Percentiles rank a stretch among this genome's conserved stretches.
Conservation (phyloP, 73 alveolate genomes). For the Tetrahymena malaccensis region DNA sequence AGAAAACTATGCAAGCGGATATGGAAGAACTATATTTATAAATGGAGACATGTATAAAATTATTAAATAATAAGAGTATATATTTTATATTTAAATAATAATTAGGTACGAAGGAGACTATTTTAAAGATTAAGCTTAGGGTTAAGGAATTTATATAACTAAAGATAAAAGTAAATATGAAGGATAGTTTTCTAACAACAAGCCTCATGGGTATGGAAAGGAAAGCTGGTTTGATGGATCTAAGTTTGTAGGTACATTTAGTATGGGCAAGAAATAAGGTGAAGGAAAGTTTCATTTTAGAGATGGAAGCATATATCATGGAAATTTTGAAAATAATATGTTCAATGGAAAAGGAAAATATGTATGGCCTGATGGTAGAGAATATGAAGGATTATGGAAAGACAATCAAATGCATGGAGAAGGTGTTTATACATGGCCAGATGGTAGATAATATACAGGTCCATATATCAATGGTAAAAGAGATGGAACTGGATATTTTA, state of each 20-base stretch:
- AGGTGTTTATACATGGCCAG: slow-evolving; percentile 42
- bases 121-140: not conserved
- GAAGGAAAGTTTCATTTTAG: slow-evolving; percentile 44
- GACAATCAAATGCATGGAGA: slow-evolving; percentile 28
- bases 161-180: slow-evolving; percentile 18
- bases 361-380: not conserved
- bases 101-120: not conserved
- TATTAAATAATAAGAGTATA: not conserved
- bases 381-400: slow-evolving; percentile 26
- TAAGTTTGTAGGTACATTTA: slow-evolving; percentile 36
- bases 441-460: slow-evolving; percentile 40
- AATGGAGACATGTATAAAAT: not conserved
- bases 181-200: slow-evolving; percentile 33
- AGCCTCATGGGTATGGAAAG: slow-evolving; percentile 41
- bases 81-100: not conserved
- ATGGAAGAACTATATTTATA: not conserved
- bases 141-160: not conserved
- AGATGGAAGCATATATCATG: slow-evolving; percentile 6
- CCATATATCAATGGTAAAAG: slow-evolving; percentile 7
- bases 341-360: not conserved
- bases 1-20: not conserved
- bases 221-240: slow-evolving; percentile 46
- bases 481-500: slow-evolving; percentile 26
- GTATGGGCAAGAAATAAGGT: slow-evolving; percentile 38
- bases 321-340: not conserved